These are phyloP conservation scores for Citrus trifoliata DNA, from an alignment of 345 rosid species.

Conservation along the genomic window DNA sequence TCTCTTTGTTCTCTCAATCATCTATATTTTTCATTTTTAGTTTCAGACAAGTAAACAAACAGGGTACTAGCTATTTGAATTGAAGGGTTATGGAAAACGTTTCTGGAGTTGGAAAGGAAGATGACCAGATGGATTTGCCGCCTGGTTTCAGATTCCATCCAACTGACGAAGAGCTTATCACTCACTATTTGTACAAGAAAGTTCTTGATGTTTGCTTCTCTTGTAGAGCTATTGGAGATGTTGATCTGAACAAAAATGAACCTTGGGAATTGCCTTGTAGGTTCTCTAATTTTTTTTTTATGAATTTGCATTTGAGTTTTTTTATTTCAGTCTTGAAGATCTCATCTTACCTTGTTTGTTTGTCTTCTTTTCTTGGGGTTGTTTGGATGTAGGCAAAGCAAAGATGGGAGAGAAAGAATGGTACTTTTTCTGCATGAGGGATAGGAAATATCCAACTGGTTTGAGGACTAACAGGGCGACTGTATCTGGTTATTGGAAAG, in stretches of 20 bases:
- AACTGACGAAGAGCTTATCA: slow-evolving; percentile 93
- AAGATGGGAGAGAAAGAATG: slow-evolving; percentile 96
- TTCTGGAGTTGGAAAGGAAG: slow-evolving; percentile 47
- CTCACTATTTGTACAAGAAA: slow-evolving; percentile 69
- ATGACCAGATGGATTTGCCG: slow-evolving; percentile 71
- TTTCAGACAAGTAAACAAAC: not conserved
- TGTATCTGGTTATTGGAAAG: slow-evolving; percentile 92
- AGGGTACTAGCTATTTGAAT: slow-evolving; percentile 34
- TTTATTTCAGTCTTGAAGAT: not conserved
- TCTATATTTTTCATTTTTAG: slow-evolving; percentile 3
- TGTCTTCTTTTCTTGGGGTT: not conserved
- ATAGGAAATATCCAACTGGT: slow-evolving; percentile 90
- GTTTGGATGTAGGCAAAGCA: slow-evolving; percentile 64
- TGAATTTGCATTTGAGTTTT: not conserved
- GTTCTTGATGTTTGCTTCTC: slow-evolving; percentile 57
- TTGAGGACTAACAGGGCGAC: slow-evolving; percentile 87
- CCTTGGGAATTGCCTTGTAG: slow-evolving; percentile 98
- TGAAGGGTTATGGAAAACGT: slow-evolving; percentile 36
- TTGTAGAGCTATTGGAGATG: slow-evolving; percentile 82
- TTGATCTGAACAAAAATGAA: slow-evolving; percentile 92
- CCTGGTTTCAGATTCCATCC: slow-evolving; percentile 97
- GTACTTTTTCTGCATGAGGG: slow-evolving; percentile 91
- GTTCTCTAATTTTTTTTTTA: slow-evolving; percentile 1
- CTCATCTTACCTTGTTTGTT: no score
- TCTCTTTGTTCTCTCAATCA: slow-evolving; percentile 15